Evolutionary conservation across 2,329 filamentous ascomycete species (phyloP), one percentile per base, ranked within the genome.

Genomic region (Fusarium denticulatum): DNA sequence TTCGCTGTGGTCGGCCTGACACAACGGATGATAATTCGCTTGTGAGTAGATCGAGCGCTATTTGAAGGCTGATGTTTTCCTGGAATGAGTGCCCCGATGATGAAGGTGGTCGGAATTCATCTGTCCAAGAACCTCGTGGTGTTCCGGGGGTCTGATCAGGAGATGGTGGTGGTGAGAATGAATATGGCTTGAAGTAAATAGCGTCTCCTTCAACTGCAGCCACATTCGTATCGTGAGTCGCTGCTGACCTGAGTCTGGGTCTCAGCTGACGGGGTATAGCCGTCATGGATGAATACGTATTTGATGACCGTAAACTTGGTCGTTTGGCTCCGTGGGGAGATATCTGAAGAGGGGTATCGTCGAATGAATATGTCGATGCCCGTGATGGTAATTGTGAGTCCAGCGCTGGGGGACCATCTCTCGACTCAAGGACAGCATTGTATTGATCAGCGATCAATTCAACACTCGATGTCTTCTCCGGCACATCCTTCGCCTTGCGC

Each of bases 401-500:
- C 40, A 79, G 80, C 46, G 81, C 80, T 46, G 80, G 81, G 26
- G 81, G 81, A 1, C 82, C 81, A 8, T 79, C 74, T 13, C 73
- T 71, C 18, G 79, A 76, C 26, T 85, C 83, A 8, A 88, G 79
- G 5, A 88, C 73, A 5, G 84, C 84, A 24, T 82, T 82, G 68
- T 89, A 89, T 60, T 88, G 86, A 47, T 87, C 85, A 28, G 87
- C 87, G 39, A 88, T 85, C 43, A 82, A 79, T 60, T 88, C 86
- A 39, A 85, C 83, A 72, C 83, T 86, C 3, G 82, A 81, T 2
- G 80, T 82, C 71, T 83, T 82, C 39, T 78, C 79, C 7, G 78
- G 67, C 7, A 71, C 69, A 15, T 72, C 75, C 8, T 74, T 69
- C 13, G 73, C 64, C 63, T 73, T 69, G 52, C 76, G 65, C 49